Conservation (phyloP, 179 eudicot genomes). For the Actinidia polygama region DNA sequence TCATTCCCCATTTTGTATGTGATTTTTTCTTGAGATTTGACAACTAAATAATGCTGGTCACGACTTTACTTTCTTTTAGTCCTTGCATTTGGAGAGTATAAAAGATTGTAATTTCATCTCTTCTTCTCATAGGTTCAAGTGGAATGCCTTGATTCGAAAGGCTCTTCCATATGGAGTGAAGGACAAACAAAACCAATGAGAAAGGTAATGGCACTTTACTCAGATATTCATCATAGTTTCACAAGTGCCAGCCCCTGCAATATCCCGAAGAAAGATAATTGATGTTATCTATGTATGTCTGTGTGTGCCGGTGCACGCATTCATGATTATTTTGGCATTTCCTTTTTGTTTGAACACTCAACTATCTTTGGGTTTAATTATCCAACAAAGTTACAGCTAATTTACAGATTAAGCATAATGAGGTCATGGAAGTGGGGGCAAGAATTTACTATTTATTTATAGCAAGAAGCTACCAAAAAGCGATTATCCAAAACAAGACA, state of each 20-base stretch:
- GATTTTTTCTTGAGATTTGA: neutral
- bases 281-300: neutral
- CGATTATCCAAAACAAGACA: neutral
- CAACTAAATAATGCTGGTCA: slow-evolving; percentile 4
- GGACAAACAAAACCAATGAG: slow-evolving; percentile 39
- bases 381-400: slow-evolving; percentile 51
- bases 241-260: neutral
- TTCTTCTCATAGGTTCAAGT: slow-evolving; percentile 56
- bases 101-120: neutral
- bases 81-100: slow-evolving; percentile 4
- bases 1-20: neutral
- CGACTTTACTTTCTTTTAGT: neutral
- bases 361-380: slow-evolving; percentile 42
- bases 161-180: slow-evolving; percentile 20
- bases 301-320: neutral
- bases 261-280: neutral
- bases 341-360: neutral
- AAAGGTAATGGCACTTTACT: slow-evolving; percentile 48
- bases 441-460: too few species aligned
- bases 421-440: slow-evolving; percentile 77
- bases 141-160: slow-evolving; percentile 34
- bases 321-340: neutral
- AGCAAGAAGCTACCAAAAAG: too few species aligned
- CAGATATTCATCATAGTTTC: neutral
- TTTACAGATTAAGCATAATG: slow-evolving; percentile 80